phyloP scores from a whole-genome alignment of 371 early-diverging fungal species.

The Rhizopus arrhizus region DNA sequence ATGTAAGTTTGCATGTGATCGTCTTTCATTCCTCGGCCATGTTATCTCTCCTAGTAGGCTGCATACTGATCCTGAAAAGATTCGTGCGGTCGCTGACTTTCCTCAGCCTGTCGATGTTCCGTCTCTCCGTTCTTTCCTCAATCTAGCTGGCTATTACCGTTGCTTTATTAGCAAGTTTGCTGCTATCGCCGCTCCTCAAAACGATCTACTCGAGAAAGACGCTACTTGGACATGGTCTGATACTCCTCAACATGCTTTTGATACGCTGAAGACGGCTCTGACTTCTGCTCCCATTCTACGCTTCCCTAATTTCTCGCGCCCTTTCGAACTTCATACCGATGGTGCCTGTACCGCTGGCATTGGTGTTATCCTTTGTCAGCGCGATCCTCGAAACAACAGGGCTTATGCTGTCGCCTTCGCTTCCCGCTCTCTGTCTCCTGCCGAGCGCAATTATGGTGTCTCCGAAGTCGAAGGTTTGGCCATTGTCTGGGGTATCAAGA shows the following conservation, averaged over 20 bases:
- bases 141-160: constrained; percentile 1
- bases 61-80: constrained; percentile 3
- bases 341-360: constrained; percentile 9
- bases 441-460: constrained; percentile 16
- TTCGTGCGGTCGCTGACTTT: neutral
- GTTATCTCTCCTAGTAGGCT: constrained; percentile 6
- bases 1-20: constrained; percentile 35
- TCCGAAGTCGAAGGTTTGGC: constrained; percentile 19
- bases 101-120: neutral
- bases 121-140: neutral
- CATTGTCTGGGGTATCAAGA: constrained; percentile 22
- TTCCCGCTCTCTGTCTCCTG: neutral
- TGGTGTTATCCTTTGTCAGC: constrained; percentile 12
- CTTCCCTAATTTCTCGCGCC: constrained; percentile 8
- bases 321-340: constrained; percentile 13
- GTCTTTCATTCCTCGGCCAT: constrained; percentile 18
- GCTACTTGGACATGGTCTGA: constrained; percentile 7
- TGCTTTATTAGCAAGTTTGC: constrained; percentile 3
- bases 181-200: constrained; percentile 6
- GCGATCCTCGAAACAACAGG: neutral
- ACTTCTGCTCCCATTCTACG: constrained; percentile 6
- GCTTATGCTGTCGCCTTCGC: no score
- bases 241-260: constrained; percentile 3
- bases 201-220: constrained; percentile 7
- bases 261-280: constrained; percentile 1